Evolutionary conservation across 73 alveolate species (phyloP).

Genomic region (Tetrahymena elliotti): DNA sequence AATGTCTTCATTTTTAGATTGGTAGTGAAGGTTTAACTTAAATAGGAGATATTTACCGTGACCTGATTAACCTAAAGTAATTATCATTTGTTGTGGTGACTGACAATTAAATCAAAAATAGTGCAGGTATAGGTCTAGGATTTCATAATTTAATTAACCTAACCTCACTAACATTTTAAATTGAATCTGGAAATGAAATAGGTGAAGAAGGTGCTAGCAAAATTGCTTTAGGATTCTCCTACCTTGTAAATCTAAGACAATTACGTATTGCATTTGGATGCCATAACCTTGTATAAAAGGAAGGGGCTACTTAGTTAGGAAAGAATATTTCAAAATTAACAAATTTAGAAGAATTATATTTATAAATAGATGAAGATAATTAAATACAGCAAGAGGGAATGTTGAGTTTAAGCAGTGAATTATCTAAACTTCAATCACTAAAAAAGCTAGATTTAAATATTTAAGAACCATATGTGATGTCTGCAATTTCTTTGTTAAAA

Average conservation of each 20-base stretch:
- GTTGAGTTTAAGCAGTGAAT: neutral
- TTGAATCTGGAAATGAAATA: neutral
- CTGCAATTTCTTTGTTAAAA: neutral
- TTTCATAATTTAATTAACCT: neutral
- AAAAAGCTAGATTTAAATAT: neutral
- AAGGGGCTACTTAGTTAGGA: neutral
- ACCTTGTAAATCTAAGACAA: neutral
- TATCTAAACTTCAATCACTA: neutral
- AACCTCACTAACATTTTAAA: neutral
- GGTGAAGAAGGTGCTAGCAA: neutral
- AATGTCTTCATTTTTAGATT: neutral
- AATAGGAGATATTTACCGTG: neutral
- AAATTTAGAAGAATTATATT: neutral
- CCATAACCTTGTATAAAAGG: neutral
- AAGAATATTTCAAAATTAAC: neutral
- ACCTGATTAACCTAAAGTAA: neutral
- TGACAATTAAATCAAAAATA: neutral
- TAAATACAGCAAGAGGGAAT: neutral
- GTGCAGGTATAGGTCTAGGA: neutral
- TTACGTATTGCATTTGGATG: neutral
- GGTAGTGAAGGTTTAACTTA: neutral
- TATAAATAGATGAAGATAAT: neutral
- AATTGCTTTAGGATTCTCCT: neutral
- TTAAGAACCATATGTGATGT: neutral
- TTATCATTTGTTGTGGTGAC: neutral